Percentiles rank a stretch among this genome's conserved stretches.
phyloP scores from a whole-genome alignment of 352 stramenopile species.

The Pythium oligandrum region DNA sequence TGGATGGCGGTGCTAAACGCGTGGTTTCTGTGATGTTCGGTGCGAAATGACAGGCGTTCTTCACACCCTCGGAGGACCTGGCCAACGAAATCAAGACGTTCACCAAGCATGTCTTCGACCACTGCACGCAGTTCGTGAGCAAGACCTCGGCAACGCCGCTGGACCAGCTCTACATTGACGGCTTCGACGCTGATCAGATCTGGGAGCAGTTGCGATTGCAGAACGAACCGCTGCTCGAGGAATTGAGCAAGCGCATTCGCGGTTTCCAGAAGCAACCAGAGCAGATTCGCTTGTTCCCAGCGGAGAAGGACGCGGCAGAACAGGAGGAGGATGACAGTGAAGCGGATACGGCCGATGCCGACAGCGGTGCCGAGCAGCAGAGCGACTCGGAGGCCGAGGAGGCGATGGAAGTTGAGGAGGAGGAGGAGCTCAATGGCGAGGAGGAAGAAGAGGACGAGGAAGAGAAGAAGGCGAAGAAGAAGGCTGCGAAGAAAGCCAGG shows the following conservation, averaged over 20 bases:
- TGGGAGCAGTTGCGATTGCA: slow-evolving; percentile 84
- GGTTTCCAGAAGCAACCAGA: slow-evolving; percentile 56
- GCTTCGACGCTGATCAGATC: slow-evolving; percentile 80
- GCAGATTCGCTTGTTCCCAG: slow-evolving; percentile 51
- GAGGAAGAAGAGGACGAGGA: slow-evolving; percentile 25
- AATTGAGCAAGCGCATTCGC: slow-evolving; percentile 70
- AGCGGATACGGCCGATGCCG: slow-evolving; percentile 12
- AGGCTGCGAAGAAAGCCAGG: slow-evolving; percentile 23
- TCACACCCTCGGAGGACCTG: slow-evolving; percentile 64
- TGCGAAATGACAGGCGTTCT: slow-evolving; percentile 45
- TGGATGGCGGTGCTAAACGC: too few species aligned
- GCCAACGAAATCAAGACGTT: slow-evolving; percentile 63
- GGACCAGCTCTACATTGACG: slow-evolving; percentile 77
- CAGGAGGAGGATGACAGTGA: slow-evolving; percentile 23
- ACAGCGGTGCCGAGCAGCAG: slow-evolving; percentile 7
- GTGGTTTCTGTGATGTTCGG: too few species aligned
- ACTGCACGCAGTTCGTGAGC: slow-evolving; percentile 56
- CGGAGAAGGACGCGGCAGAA: slow-evolving; percentile 26
- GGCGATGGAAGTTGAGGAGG: slow-evolving; percentile 22
- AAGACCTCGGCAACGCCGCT: slow-evolving; percentile 38
- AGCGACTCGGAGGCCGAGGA: slow-evolving; percentile 18
- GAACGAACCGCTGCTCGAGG: slow-evolving; percentile 64
- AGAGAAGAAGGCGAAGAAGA: slow-evolving; percentile 21
- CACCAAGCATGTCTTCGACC: slow-evolving; percentile 79
- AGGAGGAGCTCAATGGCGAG: slow-evolving; percentile 21